These are phyloP conservation scores for Chiua virens DNA, from an alignment of 768 basidiomycete genomes.

Conservation along the genomic window DNA sequence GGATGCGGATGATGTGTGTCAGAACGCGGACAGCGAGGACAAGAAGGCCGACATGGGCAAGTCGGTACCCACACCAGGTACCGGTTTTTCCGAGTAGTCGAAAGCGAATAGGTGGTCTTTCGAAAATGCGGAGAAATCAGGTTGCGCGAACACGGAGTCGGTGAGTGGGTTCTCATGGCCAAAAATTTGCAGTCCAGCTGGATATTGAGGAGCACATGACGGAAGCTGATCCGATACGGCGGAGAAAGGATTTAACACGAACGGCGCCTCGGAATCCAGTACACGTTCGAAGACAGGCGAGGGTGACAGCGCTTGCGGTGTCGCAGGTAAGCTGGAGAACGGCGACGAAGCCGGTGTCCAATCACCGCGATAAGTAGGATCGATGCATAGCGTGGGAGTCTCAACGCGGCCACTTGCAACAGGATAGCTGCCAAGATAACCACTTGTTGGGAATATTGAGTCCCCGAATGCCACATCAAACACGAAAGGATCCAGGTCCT, in stretches of 20 bases:
- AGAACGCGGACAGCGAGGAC: conserved; percentile 30
- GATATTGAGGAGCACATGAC: conserved; percentile 19
- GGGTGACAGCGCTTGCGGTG: conserved; percentile 40
- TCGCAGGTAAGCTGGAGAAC: conserved; percentile 42
- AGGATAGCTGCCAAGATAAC: conserved; percentile 22
- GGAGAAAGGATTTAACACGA: conserved; percentile 19
- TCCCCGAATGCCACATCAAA: conserved; percentile 31
- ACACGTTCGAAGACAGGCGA: conserved; percentile 23
- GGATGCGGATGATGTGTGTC: conserved; percentile 10
- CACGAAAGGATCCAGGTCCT: conserved; percentile 32
- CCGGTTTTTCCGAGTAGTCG: conserved; percentile 23
- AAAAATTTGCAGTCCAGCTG: conserved; percentile 21
- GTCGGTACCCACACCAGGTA: conserved; percentile 24
- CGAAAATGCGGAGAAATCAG: conserved; percentile 22
- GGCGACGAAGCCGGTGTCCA: conserved; percentile 48
- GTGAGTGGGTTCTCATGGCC: conserved; percentile 12
- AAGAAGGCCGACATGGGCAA: conserved; percentile 34
- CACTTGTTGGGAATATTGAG: conserved; percentile 24
- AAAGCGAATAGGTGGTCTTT: conserved; percentile 26
- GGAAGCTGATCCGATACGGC: conserved; percentile 10
- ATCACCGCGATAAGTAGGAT: conserved; percentile 37
- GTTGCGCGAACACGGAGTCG: conserved; percentile 15
- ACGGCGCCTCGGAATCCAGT: conserved; percentile 22
- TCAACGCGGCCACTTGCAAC: conserved; percentile 22
- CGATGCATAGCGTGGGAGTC: conserved; percentile 38